These are phyloP conservation scores for Saccharomycopsis malanga DNA, from an alignment of 805 yeast species.

Conservation along the genomic window DNA sequence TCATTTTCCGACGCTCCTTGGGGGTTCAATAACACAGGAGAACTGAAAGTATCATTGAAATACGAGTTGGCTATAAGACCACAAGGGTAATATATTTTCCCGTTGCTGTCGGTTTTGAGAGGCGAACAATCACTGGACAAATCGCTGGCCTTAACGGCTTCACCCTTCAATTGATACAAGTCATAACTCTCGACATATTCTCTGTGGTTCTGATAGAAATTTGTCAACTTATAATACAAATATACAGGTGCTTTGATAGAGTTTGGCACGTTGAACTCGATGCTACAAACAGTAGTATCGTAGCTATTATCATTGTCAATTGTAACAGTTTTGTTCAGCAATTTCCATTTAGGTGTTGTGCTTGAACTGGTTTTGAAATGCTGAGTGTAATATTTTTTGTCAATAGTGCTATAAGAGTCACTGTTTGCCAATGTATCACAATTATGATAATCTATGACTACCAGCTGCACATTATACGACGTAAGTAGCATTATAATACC, in stretches of 20 bases:
- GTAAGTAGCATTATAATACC: constrained; percentile 80
- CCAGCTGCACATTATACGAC: constrained; percentile 64
- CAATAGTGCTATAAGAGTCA: constrained; percentile 41
- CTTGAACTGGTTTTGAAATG: constrained; percentile 45
- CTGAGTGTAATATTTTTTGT: constrained; percentile 46
- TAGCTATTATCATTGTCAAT: constrained; percentile 22
- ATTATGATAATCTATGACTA: constrained; percentile 66
- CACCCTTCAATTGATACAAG: constrained; percentile 71
- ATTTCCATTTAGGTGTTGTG: constrained; percentile 51
- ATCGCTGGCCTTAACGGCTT: constrained; percentile 48
- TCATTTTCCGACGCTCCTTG: constrained; percentile 25
- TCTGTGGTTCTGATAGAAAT: constrained; percentile 92
- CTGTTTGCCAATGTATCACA: constrained; percentile 51
- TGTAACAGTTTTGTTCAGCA: constrained; percentile 33
- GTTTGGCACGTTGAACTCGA: constrained; percentile 67
- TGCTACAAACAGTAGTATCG: constrained; percentile 44
- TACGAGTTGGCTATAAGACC: constrained; percentile 77
- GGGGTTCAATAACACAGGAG: constrained; percentile 32
- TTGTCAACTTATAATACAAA: constrained; percentile 79
- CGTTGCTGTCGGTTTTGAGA: constrained; percentile 21
- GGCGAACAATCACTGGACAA: constrained; percentile 39
- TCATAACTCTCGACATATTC: constrained; percentile 86
- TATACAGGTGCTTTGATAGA: constrained; percentile 65
- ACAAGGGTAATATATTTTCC: constrained; percentile 53
- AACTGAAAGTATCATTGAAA: constrained; percentile 67